phyloP scores from a whole-genome alignment of 164 flowering plant genomes.

The Stephania cephalantha region DNA sequence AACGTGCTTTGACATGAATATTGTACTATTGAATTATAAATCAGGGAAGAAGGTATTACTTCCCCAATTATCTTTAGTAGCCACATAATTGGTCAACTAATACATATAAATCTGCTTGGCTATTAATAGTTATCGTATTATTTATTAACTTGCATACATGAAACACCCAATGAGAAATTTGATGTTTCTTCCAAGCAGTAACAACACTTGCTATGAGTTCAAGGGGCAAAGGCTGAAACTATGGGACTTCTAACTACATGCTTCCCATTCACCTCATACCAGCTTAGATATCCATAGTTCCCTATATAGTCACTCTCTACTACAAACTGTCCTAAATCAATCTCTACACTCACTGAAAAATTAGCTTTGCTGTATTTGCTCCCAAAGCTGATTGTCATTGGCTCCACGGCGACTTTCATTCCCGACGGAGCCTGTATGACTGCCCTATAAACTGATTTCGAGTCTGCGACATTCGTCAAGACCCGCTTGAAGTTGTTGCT shows the following conservation, averaged over 20 bases:
- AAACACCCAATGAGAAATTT: neutral
- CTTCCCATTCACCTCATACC: slow-evolving; percentile 28
- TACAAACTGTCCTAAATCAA: slow-evolving; percentile 13
- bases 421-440: slow-evolving; percentile 12
- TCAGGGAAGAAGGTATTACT: too few relatives aligned
- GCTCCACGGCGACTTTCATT: slow-evolving; percentile 13
- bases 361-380: slow-evolving; percentile 15
- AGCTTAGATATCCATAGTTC: slow-evolving; percentile 26
- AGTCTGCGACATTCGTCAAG: slow-evolving; percentile 14
- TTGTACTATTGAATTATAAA: too few relatives aligned
- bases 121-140: too few relatives aligned
- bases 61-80: too few relatives aligned
- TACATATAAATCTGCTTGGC: too few relatives aligned
- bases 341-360: slow-evolving; percentile 11
- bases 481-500: slow-evolving; percentile 16
- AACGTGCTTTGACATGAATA: too few relatives aligned
- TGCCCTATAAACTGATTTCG: slow-evolving; percentile 14
- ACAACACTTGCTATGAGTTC: neutral
- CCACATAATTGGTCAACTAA: too few relatives aligned
- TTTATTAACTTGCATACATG: neutral
- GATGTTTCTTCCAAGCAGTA: neutral
- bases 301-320: slow-evolving; percentile 15
- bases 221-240: slow-evolving; percentile 27
- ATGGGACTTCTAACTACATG: slow-evolving; percentile 32
- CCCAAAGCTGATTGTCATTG: slow-evolving; percentile 6